These are phyloP conservation scores for Corynespora cassiicola DNA, from an alignment of 2,329 filamentous ascomycete species.

Conservation along the genomic window DNA sequence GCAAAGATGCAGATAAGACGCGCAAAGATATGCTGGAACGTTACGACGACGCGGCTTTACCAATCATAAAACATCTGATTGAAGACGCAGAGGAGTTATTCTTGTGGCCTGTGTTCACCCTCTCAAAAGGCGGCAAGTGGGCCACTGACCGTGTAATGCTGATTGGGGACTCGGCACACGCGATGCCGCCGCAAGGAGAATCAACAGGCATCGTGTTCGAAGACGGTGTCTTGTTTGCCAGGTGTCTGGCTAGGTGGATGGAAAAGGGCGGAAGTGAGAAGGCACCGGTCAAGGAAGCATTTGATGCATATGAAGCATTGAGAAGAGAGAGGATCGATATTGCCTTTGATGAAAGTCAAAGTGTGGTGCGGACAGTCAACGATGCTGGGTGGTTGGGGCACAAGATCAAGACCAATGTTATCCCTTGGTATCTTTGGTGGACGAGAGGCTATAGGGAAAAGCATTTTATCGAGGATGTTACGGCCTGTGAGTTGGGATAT, in stretches of 20 bases:
- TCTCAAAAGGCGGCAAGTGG: conserved; percentile 53
- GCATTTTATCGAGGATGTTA: conserved; percentile 56
- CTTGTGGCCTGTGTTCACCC: conserved; percentile 55
- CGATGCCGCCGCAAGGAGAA: conserved; percentile 60
- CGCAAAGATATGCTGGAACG: conserved; percentile 49
- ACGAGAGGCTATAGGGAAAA: conserved; percentile 48
- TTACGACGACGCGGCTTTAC: conserved; percentile 47
- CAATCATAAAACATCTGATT: conserved; percentile 47
- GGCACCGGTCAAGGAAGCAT: conserved; percentile 50
- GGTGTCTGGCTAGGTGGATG: conserved; percentile 52
- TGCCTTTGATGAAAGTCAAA: conserved; percentile 55
- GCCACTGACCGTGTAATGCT: conserved; percentile 52
- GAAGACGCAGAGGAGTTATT: conserved; percentile 51
- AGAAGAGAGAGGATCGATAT: conserved; percentile 52
- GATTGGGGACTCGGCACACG: conserved; percentile 55
- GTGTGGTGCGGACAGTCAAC: conserved; percentile 52
- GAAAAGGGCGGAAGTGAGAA: conserved; percentile 38
- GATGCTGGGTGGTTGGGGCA: conserved; percentile 54
- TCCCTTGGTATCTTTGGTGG: conserved; percentile 58
- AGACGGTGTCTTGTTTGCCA: conserved; percentile 57
- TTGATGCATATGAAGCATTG: conserved; percentile 56
- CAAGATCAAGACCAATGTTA: conserved; percentile 52
- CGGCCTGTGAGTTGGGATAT: conserved; percentile 47
- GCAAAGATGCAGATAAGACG: conserved; percentile 51
- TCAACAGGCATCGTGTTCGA: conserved; percentile 60